Evolutionary conservation across 805 yeast genomes (phyloP).

Genomic region (Yamadazyma tumulicola): DNA sequence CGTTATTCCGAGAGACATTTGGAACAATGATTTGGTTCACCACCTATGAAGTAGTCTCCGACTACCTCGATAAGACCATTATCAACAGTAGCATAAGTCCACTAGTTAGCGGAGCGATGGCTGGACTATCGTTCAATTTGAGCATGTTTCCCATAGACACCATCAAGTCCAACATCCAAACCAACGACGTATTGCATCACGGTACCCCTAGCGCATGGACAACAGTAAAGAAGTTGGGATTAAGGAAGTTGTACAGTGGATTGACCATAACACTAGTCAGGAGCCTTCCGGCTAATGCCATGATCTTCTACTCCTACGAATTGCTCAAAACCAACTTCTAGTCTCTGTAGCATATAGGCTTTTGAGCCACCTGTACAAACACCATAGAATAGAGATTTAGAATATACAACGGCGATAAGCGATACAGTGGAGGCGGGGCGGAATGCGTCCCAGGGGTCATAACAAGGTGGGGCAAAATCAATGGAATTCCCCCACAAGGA

Average conservation of each 20-base stretch:
- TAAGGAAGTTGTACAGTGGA: conserved; percentile 76
- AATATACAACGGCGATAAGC: too few species aligned
- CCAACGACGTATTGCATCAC: conserved; percentile 34
- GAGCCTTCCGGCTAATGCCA: conserved; percentile 88
- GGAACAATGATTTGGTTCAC: conserved; percentile 97
- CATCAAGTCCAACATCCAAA: conserved; percentile 82
- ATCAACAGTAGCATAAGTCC: conserved; percentile 47
- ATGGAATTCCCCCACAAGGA: too few species aligned
- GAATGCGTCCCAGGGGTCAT: too few species aligned
- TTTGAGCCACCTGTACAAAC: too few species aligned
- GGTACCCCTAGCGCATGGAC: conserved; percentile 8
- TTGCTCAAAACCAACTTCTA: conserved; percentile 36
- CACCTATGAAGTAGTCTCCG: conserved; percentile 61
- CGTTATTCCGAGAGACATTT: conserved; percentile 76
- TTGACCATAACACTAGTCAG: conserved; percentile 76
- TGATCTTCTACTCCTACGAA: conserved; percentile 80
- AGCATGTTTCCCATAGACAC: conserved; percentile 89
- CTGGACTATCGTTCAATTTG: conserved; percentile 79
- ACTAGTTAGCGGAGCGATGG: conserved; percentile 76
- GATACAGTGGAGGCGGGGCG: too few species aligned
- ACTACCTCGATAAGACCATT: conserved; percentile 26
- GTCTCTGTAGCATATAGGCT: too few species aligned
- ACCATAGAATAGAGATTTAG: too few species aligned
- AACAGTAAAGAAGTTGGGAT: conserved; percentile 48
- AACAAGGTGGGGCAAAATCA: too few species aligned